Conservation (phyloP, 495 filamentous ascomycete species). For the Penicillium pancosmium region DNA sequence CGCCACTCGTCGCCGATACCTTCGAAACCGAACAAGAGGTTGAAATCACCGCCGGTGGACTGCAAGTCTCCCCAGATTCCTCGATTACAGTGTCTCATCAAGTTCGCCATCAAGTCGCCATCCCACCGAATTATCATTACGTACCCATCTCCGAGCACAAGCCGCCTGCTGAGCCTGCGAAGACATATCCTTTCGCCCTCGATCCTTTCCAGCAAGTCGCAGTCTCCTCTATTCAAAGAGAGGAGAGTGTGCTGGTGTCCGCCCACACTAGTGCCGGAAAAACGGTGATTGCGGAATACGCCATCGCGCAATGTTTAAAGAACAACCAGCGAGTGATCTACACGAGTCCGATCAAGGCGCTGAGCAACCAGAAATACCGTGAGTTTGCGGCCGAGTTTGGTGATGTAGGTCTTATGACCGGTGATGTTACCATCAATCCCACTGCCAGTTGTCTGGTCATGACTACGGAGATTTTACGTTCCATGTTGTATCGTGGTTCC, state of each 20-base stretch:
- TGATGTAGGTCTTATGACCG: slow-evolving; percentile 97
- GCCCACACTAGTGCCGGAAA: slow-evolving; percentile 98
- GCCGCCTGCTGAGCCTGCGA: slow-evolving; percentile 79
- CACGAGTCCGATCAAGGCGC: slow-evolving; percentile 97
- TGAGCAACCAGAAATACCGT: slow-evolving; percentile 98
- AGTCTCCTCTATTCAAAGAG: slow-evolving; percentile 89
- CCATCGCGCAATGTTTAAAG: slow-evolving; percentile 95
- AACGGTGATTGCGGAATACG: slow-evolving; percentile 97
- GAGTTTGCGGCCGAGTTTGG: slow-evolving; percentile 95
- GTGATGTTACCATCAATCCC: slow-evolving; percentile 98
- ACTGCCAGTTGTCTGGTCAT: slow-evolving; percentile 97
- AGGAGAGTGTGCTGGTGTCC: slow-evolving; percentile 94
- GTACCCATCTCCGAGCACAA: slow-evolving; percentile 90
- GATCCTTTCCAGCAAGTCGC: slow-evolving; percentile 97
- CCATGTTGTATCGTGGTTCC: slow-evolving; percentile 96
- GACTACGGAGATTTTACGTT: slow-evolving; percentile 98
- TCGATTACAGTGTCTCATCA: slow-evolving; percentile 86
- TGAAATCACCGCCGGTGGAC: slow-evolving; percentile 82
- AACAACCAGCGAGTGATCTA: slow-evolving; percentile 98
- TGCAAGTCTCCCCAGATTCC: slow-evolving; percentile 67
- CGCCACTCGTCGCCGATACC: slow-evolving; percentile 85
- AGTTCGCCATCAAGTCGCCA: slow-evolving; percentile 95
- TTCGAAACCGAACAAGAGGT: slow-evolving; percentile 96
- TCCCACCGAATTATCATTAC: slow-evolving; percentile 92
- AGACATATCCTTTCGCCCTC: slow-evolving; percentile 82